Evolutionary conservation across 148 eudicot genomes (phyloP), one percentile per base, ranked within the genome.

Genomic region (Salicornia ramosissima): DNA sequence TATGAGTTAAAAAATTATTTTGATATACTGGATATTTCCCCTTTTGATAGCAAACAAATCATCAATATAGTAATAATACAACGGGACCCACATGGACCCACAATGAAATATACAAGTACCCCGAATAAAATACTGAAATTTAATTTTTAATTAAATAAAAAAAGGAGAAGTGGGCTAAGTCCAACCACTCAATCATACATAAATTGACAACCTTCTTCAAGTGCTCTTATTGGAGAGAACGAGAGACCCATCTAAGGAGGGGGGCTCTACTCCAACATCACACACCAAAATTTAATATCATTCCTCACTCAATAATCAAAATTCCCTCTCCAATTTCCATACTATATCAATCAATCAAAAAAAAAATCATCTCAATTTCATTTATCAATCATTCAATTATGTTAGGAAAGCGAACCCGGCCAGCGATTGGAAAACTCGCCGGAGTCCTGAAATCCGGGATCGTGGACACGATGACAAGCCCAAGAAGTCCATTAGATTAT

Each of bases 111-210:
- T 58, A 4, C 57, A 71, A 36, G 39, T 43, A 18, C n/a, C n/a
- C n/a, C n/a, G 5, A 29, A 36, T 59, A 61, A 63, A 40, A 60
- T 25, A 40, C 19, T 51, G 10, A 30, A n/a, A n/a, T n/a, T n/a
- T n/a, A n/a, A n/a, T n/a, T n/a, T n/a, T n/a, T n/a, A 46, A 14
- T 1, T 11, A 25, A 51, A 74, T 26, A 28, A 67, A 15, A 36
- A 70, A 75, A 64, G 46, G 56, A 50, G 11, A 4, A 77, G 74
- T 82, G 84, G 84, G 86, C 85, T 49, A 46, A 77, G 80, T 64
- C 79, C 39, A 84, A 69, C 84, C 74, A 79, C 84, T 84, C 83
- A 78, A 78, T 70, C 78, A 64, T 64, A 30, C 79, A 71, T 77
- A 69, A 64, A 61, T 71, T 47, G 50, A 56, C 60, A 70, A 74